A percentile compares a stretch with the other conserved stretches of the same genome.
Evolutionary conservation across 2,329 filamentous ascomycete genomes (phyloP).

Genomic region (Calonectria pseudoreteaudii): DNA sequence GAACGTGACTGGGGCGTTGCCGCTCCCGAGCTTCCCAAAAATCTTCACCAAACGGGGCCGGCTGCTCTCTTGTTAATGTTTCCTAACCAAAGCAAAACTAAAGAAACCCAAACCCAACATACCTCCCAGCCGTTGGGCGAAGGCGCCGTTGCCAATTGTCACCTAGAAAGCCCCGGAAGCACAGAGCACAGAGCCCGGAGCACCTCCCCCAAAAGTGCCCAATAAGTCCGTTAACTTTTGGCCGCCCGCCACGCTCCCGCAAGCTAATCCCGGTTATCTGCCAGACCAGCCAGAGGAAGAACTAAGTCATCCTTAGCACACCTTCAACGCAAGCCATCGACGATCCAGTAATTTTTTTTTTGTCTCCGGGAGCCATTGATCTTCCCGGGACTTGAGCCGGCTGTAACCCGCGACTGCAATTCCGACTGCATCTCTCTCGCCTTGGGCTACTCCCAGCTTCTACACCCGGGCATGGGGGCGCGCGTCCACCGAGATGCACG

Average conservation of each 20-base stretch:
- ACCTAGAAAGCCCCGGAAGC: not conserved
- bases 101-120: not conserved
- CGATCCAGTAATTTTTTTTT: slow-evolving; percentile 14
- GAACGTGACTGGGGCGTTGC: slow-evolving; percentile 19
- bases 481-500: slow-evolving; percentile 29
- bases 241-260: not conserved
- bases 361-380: slow-evolving; percentile 14
- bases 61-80: not conserved
- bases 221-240: slow-evolving; percentile 1
- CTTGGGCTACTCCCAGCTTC: not conserved
- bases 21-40: slow-evolving; percentile 11
- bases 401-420: slow-evolving; percentile 7
- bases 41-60: slow-evolving; percentile 4
- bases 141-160: not conserved
- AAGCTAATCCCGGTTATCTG: slow-evolving; percentile 20
- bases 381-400: slow-evolving; percentile 23
- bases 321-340: slow-evolving; percentile 9
- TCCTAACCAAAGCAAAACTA: not conserved
- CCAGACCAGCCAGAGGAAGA: not conserved
- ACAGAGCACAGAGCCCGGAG: not conserved
- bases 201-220: not conserved
- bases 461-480: slow-evolving; percentile 28
- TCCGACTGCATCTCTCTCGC: not conserved
- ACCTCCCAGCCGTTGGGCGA: not conserved
- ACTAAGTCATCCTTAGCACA: slow-evolving; percentile 7